Evolutionary conservation across 1,284 basidiomycete genomes (phyloP), one percentile per base, ranked within the genome.

Genomic region (Ustilago trichophora): DNA sequence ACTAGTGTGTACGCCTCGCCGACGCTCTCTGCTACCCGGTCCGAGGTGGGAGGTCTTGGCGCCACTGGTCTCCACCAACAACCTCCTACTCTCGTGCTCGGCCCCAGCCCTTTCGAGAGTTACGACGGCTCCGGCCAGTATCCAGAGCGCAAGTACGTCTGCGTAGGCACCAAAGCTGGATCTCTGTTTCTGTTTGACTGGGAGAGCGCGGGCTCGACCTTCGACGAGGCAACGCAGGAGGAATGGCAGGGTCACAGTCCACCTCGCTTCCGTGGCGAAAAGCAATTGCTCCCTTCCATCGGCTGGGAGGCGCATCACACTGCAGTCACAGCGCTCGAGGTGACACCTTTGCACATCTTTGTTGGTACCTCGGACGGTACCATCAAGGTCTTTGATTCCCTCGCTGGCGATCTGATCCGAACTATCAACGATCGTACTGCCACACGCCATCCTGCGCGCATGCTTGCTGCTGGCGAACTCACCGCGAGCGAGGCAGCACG

Each of bases 381-480:
- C 4, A 85, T 89, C 16, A 85, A 84, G 18, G 84, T 89, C 11
- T 90, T 87, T 82, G 89, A 92, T 69, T 85, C 87, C 1, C 83
- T 92, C 48, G 88, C 87, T 0, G 85, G 78, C n/a, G 51, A 65
- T 24, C 46, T 76, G 7, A 54, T 80, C 25, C 75, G 77, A 15
- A 73, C 69, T 3, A 77, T 80, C 58, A 78, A 78, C 46, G 78
- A 81, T 40, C 73, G 78, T 19, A 71, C 76, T 1, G 75, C 74
- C 1, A 66, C 72, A 19, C 54, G 65, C 15, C 72, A 78, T 89
- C 47, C 80, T 89, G 51, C 85, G 86, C 40, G 84, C 82, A 41
- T 88, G 91, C 76, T 73, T 82, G 10, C 84, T 83, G 18, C 85
- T 85, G 34, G 80, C 83, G 12, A 82, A 84, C 27, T 85, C 84